phyloP scores from a whole-genome alignment of 495 filamentous ascomycete genomes.

The Neurospora sp. region DNA sequence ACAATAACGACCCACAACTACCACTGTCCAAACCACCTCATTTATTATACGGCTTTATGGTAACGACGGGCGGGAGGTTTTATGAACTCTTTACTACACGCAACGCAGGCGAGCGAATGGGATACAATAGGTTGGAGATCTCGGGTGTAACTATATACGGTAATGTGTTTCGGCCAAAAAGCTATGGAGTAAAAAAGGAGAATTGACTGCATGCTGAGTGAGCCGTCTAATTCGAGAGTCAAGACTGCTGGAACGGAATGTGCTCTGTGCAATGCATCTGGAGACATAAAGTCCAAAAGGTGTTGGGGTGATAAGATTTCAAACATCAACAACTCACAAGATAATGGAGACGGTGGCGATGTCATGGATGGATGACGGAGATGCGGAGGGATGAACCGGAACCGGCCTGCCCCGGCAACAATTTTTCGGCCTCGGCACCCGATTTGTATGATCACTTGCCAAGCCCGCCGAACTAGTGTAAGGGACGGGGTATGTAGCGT shows the following conservation, averaged over 20 bases:
- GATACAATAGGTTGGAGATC: not conserved
- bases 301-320: not conserved
- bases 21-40: not conserved
- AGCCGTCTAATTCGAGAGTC: not conserved
- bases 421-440: not conserved
- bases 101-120: slow-evolving; percentile 17
- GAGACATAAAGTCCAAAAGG: not conserved
- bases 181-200: not conserved
- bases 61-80: slow-evolving; percentile 8
- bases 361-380: not conserved
- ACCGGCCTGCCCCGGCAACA: not conserved
- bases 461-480: not conserved
- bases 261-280: not conserved
- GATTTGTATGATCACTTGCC: not conserved
- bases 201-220: not conserved
- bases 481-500: not conserved
- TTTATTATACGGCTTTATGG: slow-evolving; percentile 4
- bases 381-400: not conserved
- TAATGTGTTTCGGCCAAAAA: not conserved
- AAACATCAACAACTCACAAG: not conserved
- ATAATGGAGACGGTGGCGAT: not conserved
- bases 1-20: not conserved
- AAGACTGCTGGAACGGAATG: not conserved
- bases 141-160: not conserved
- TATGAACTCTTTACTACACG: slow-evolving; percentile 7